Evolutionary conservation across 176 grass and related monocot species (phyloP), one percentile per base, ranked within the genome.

Genomic region (Themeda triandra): DNA sequence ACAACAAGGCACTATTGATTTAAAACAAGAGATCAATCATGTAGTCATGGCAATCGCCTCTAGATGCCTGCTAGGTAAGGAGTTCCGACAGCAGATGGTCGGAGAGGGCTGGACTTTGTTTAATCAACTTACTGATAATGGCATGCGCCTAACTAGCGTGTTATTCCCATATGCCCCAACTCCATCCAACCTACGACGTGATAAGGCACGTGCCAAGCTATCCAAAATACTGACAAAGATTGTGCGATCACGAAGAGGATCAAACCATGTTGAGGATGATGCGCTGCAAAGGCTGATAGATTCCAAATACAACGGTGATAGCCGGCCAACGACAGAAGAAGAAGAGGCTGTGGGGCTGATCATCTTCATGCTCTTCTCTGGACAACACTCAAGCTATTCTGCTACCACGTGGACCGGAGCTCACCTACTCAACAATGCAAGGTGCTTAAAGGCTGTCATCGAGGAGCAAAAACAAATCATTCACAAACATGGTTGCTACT

Each of bases 201-300:
- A 92, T 23, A 60, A 23, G 13, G 87, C 87, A 10, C 69, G 76
- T 36, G 56, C 39, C 19, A 88, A 86, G 36, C 71, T 93, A 15
- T 29, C 35, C 17, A 9, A 87, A 62, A 90, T 90, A 25, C 85
- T 90, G 6, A 83, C 85, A 19, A 29, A 86, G 33, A 86, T 88
- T 19, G 73, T 90, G 44, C 82, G 62, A 6, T 74, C 81, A 31
- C 78, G 85, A 31, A 93, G 32, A 23, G 76, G 40, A 3, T 85
- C 82, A 8, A 66, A 62, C 18, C 59, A 21, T 10, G 48, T 74
- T 10, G 78, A 90, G 19, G 88, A 40, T 9, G 37, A 90, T 80
- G 75, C 81, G 73, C 36, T 93, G 39, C 88, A 90, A 59, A 83
- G 58, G 29, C 75, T 93, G 28, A 64, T 93, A 8, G 32, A 93